Percentiles rank a stretch among this genome's conserved stretches.
phyloP scores from a whole-genome alignment of 75 land plant species.

The Azolla pinnata region DNA sequence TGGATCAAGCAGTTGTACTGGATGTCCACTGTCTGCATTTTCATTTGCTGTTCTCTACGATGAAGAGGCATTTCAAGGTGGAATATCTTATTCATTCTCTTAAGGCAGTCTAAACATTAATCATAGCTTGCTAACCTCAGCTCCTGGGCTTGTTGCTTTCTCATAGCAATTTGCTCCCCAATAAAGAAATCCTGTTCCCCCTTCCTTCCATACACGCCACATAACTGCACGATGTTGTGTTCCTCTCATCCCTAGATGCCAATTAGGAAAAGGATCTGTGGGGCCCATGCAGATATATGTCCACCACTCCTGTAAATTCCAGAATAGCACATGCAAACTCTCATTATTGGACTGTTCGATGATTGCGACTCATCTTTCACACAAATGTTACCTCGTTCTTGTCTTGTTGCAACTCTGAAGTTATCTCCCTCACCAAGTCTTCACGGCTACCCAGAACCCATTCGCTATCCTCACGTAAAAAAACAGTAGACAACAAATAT shows the following conservation, averaged over 20 bases:
- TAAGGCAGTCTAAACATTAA: too few species aligned
- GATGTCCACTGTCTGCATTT: too few species aligned
- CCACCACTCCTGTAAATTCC: constrained; percentile 94
- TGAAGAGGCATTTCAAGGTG: too few species aligned
- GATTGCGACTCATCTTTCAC: neutral
- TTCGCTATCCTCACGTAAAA: constrained; percentile 90
- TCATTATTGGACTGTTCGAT: too few species aligned
- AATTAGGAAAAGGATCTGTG: constrained; percentile 93
- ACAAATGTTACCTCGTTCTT: constrained; percentile 60
- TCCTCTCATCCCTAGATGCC: constrained; percentile 98
- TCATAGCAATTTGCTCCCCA: constrained; percentile 99
- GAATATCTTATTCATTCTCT: too few species aligned
- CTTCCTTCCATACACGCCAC: constrained; percentile 99
- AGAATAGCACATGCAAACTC: too few species aligned
- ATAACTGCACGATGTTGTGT: constrained; percentile 96
- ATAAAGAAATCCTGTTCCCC: constrained; percentile 89
- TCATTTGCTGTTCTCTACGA: too few species aligned
- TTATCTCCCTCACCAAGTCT: constrained; percentile 82
- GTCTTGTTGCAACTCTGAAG: constrained; percentile 68
- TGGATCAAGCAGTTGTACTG: neutral
- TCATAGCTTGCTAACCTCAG: too few species aligned
- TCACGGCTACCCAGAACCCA: constrained; percentile 94
- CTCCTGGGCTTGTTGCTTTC: constrained; percentile 64
- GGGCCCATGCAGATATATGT: constrained; percentile 99
- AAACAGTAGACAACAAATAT: constrained; percentile 2